These are phyloP conservation scores for Mycena galopus DNA, from an alignment of 768 basidiomycete genomes.

Conservation along the genomic window DNA sequence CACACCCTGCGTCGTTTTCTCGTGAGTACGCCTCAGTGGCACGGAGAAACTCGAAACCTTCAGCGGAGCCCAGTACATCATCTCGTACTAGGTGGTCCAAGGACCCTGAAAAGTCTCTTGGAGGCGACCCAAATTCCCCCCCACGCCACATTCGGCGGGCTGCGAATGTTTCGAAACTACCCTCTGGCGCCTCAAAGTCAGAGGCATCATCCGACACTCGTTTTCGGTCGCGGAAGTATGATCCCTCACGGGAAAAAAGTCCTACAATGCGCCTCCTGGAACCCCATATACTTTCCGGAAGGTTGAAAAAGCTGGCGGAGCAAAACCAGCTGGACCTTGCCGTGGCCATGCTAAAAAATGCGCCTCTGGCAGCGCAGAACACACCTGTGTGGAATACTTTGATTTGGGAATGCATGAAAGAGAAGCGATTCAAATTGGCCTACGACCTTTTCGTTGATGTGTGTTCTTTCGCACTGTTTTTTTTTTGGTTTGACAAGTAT, in stretches of 20 bases:
- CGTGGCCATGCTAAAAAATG: slow-evolving; percentile 72
- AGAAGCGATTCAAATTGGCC: slow-evolving; percentile 66
- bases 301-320: slow-evolving; percentile 71
- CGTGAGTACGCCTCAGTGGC: neutral
- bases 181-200: slow-evolving; percentile 10
- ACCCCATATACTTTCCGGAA: slow-evolving; percentile 71
- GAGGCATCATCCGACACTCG: slow-evolving; percentile 45
- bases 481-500: slow-evolving; percentile 13
- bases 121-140: neutral
- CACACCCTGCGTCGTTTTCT: neutral
- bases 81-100: slow-evolving; percentile 28
- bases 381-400: slow-evolving; percentile 84
- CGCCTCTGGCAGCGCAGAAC: slow-evolving; percentile 83
- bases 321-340: slow-evolving; percentile 72
- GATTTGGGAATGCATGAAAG: slow-evolving; percentile 74
- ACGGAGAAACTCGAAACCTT: neutral
- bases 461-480: slow-evolving; percentile 31
- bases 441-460: slow-evolving; percentile 82
- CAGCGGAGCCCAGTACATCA: neutral
- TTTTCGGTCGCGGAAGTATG: slow-evolving; percentile 57
- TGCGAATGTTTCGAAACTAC: slow-evolving; percentile 17
- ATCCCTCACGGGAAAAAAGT: slow-evolving; percentile 45
- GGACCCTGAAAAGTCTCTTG: neutral
- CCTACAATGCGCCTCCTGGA: slow-evolving; percentile 60
- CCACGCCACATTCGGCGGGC: slow-evolving; percentile 29